Conservation (phyloP, 306 rosid species). For the Sicyos edulis region DNA sequence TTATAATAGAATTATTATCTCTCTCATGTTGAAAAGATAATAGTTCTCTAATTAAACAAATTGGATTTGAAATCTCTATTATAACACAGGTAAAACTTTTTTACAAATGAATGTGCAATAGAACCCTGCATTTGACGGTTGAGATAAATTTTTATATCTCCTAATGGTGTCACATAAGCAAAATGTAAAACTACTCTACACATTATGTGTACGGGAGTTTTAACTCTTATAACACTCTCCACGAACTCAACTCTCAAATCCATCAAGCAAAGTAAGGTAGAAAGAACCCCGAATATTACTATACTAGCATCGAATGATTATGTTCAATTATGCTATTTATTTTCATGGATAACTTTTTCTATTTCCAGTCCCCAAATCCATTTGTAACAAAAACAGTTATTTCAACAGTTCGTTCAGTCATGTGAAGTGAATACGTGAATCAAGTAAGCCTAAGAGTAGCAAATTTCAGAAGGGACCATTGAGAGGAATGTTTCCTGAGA, state of each 20-base stretch:
- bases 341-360: not conserved
- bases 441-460: slow-evolving; percentile 1
- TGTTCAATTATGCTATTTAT: not conserved
- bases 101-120: too few relatives aligned
- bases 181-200: too few relatives aligned
- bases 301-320: not conserved
- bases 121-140: too few relatives aligned
- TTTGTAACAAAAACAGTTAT: not conserved
- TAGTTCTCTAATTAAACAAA: not conserved
- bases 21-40: too few relatives aligned
- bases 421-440: not conserved
- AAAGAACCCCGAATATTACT: not conserved
- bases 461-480: not conserved
- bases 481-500: not conserved
- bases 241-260: not conserved
- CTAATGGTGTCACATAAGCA: too few relatives aligned
- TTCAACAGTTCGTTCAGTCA: not conserved
- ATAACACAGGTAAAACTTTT: too few relatives aligned
- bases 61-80: not conserved
- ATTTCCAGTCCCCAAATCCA: not conserved
- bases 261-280: not conserved
- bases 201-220: too few relatives aligned
- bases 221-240: too few relatives aligned
- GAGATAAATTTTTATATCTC: too few relatives aligned
- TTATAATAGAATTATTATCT: too few relatives aligned